Percentiles rank a stretch among this genome's conserved stretches.
These are phyloP conservation scores for Phylloboletellus chloephorus DNA, from an alignment of 1,284 basidiomycete species.

Conservation along the genomic window DNA sequence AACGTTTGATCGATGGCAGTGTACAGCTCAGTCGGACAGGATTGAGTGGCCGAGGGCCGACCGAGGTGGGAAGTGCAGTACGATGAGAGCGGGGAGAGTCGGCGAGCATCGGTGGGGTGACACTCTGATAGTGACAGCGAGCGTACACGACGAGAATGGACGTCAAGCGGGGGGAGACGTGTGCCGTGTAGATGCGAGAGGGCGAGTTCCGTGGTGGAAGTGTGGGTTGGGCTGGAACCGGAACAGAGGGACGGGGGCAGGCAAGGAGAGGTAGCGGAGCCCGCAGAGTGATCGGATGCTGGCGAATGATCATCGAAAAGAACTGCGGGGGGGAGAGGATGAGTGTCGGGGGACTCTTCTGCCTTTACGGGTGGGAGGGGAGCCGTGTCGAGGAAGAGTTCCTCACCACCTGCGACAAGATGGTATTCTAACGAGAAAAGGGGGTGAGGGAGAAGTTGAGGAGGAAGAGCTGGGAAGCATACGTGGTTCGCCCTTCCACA, in stretches of 20 bases:
- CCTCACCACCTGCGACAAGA: conserved; percentile 70
- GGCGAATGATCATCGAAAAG: conserved; percentile 32
- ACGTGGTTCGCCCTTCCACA: conserved; percentile 81
- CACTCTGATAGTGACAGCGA: conserved; percentile 30
- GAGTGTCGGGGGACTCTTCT: conserved; percentile 41
- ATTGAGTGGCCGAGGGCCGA: conserved; percentile 26
- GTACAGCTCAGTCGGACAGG: conserved; percentile 27
- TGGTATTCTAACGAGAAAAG: conserved; percentile 45
- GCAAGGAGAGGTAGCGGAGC: conserved; percentile 27
- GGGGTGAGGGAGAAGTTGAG: conserved; percentile 23
- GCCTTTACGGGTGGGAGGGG: conserved; percentile 42
- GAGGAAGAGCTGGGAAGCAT: conserved; percentile 19
- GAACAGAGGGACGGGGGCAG: conserved; percentile 24
- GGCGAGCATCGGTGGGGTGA: conserved; percentile 27
- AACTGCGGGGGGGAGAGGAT: conserved; percentile 33
- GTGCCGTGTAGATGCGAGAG: conserved; percentile 21
- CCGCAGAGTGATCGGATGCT: conserved; percentile 29
- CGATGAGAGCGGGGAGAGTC: conserved; percentile 31
- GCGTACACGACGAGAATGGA: conserved; percentile 29
- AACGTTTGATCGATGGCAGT: conserved; percentile 23
- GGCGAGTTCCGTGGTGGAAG: conserved; percentile 26
- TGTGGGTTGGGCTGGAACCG: conserved; percentile 23
- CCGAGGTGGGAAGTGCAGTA: conserved; percentile 27
- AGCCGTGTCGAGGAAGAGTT: conserved; percentile 52
- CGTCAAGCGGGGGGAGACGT: conserved; percentile 24